Evolutionary conservation across 495 filamentous ascomycete genomes (phyloP), one percentile per base, ranked within the genome.

Genomic region (Penicillium cosmopolitanum): DNA sequence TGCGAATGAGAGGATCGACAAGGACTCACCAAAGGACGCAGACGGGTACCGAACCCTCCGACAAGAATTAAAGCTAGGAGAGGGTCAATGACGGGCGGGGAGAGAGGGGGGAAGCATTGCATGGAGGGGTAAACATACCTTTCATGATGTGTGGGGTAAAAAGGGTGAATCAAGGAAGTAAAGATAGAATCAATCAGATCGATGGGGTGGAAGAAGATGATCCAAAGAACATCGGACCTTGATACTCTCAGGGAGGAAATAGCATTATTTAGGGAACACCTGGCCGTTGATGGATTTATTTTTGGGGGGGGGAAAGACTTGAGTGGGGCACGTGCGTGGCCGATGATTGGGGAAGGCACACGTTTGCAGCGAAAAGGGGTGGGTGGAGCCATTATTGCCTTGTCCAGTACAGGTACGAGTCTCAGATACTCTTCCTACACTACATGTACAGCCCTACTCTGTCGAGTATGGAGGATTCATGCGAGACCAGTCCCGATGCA

Each of bases 21-120:
- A 60, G 62, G 34, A 86, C 91, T 77, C 90, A 97, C 93, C 79
- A 98, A 84, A 78, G 95, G 95, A 73, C 95, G 91, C 65, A 98
- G 87, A 77, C 95, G 94, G 77, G 95, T 98, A 73, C 95, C 95
- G 79, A 98, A 98, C 73, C 95, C 95, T 82, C 95, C 95, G 77
- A 98, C 95, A 72, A 98, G 94, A 88, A 98, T 98, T 71, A 98
- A 87, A 77, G 95, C 95, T 98, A 75, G 66, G 59, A 36, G 35
- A 34, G 51, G 44, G 60, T 55, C 42, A 47, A 58, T 65, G 31
- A 67, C 34, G 63, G 50, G 58, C 28, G 38, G 15, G 25, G 33
- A 63, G 36, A 33, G 51, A 47, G 47, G 50, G 56, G 50, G 53
- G 28, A 33, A 60, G 43, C 23, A 47, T 34, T 28, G 15, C 15